phyloP scores from a whole-genome alignment of 208 protist genomes.

The Leishmania braziliensis region DNA sequence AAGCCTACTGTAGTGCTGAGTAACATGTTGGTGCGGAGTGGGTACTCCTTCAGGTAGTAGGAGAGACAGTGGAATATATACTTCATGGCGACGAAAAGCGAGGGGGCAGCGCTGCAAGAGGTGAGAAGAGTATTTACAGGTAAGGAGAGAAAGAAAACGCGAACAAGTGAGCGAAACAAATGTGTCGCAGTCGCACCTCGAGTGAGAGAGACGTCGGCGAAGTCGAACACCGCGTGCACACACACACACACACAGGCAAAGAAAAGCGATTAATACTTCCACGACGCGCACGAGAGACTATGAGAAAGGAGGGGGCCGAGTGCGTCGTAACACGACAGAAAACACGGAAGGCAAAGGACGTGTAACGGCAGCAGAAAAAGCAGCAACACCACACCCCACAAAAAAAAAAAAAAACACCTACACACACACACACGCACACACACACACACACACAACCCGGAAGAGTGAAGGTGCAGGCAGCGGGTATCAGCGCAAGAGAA shows the following conservation, averaged over 20 bases:
- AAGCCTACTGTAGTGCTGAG: conserved; percentile 69
- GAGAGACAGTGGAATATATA: conserved; percentile 3
- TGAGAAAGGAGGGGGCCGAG: not conserved
- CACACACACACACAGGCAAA: not conserved
- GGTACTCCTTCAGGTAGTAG: conserved; percentile 54
- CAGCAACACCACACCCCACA: not conserved
- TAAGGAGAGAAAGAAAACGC: not conserved
- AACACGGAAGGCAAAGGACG: not conserved
- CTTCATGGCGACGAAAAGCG: conserved; percentile 19
- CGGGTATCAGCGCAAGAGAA: not conserved
- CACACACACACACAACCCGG: not conserved
- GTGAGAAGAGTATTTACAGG: not conserved
- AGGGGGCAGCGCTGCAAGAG: not conserved
- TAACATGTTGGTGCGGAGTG: conserved; percentile 55
- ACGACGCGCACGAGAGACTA: not conserved
- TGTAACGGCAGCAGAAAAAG: not conserved
- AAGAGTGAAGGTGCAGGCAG: not conserved
- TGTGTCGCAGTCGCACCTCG: not conserved
- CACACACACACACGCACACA: not conserved
- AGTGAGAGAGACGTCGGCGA: not conserved
- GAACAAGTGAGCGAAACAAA: not conserved
- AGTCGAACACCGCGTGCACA: not conserved
- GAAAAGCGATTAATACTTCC: not conserved
- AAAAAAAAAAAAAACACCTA: not conserved
- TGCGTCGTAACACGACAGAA: not conserved